Percentiles rank a stretch among this genome's conserved stretches.
These are phyloP conservation scores for Barbatosphaeria neglecta DNA, from an alignment of 495 filamentous ascomycete species.

Conservation along the genomic window DNA sequence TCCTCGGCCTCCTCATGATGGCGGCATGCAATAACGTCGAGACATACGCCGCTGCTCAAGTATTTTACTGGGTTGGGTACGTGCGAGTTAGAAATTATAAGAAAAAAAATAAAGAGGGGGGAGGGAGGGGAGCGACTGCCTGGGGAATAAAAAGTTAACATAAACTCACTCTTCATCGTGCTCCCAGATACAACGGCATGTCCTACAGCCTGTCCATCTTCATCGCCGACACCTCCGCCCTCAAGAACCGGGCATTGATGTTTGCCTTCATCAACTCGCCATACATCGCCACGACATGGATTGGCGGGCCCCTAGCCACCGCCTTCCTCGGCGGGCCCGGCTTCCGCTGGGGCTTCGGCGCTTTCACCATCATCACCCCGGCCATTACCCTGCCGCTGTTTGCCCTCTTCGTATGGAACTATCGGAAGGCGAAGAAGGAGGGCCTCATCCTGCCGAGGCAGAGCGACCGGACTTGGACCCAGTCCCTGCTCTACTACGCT, in stretches of 20 bases:
- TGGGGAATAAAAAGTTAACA: too few relatives aligned
- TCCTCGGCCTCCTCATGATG: constrained; percentile 38
- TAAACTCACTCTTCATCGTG: constrained; percentile 11
- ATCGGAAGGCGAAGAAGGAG: constrained; percentile 43
- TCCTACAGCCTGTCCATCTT: constrained; percentile 48
- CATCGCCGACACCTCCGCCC: constrained; percentile 52
- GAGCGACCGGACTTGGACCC: constrained; percentile 33
- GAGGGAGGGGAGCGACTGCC: too few relatives aligned
- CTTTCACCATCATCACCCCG: constrained; percentile 48
- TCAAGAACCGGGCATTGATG: constrained; percentile 52
- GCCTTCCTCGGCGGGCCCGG: constrained; percentile 31
- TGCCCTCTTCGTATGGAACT: constrained; percentile 44
- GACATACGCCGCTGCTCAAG: constrained; percentile 38
- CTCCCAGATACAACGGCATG: constrained; percentile 40
- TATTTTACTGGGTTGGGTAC: constrained; percentile 41
- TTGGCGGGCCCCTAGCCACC: constrained; percentile 32
- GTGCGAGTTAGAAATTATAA: not conserved
- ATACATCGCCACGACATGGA: constrained; percentile 52
- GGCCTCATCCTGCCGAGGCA: constrained; percentile 35
- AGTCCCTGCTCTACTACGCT: constrained; percentile 42
- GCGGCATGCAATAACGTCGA: constrained; percentile 37
- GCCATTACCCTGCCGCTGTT: constrained; percentile 43
- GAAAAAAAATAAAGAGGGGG: too few relatives aligned
- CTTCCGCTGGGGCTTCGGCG: constrained; percentile 55
- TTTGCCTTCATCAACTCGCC: constrained; percentile 53